Evolutionary conservation across 2,329 filamentous ascomycete genomes (phyloP), one percentile per base, ranked within the genome.

Genomic region (Trichoderma sp.): DNA sequence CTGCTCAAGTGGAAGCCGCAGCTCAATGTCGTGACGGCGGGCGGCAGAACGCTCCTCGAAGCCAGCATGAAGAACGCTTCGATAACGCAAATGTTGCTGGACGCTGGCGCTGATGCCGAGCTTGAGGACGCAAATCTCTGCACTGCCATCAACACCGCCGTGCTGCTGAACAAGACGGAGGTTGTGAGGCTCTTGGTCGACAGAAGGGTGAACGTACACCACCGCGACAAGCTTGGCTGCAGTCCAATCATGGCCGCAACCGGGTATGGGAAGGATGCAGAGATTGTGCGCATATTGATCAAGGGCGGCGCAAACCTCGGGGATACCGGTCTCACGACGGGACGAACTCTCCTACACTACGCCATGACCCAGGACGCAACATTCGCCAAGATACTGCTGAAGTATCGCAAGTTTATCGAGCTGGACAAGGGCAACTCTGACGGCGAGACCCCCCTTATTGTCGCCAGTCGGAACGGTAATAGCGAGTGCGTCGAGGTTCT

Each of bases 161-260:
- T 56, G 15, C 12, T 19, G 1, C 9, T 10, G 17, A 43, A n/a
- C 19, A 43, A 44, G 19, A 24, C 14, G 15, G 19, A 43, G 0
- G 19, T 56, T 24, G 52, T 56, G 34, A 56, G n/a, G 39, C 52
- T 56, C 10, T n/a, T 56, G 34, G 39, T 56, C 5, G 52, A 56
- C 3, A 43, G 39, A 17, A 28, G n/a, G 39, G 52, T 39, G 1
- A 43, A 56, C 19, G 14, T 56, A 7, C 39, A 56, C 21, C 52
- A 56, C 26, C 1, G 17, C 0, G 51, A 17, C 52, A 43, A 26
- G 6, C n/a, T 17, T 30, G 51, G 51, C 51, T 39, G 30, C 28
- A 54, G 24, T 21, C n/a, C 51, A 12, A 54, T 54, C 21, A 39
- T 1, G 30, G 21, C 21, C 21, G 19, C 51, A 54, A 39, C 51